Evolutionary conservation across 2,329 filamentous ascomycete genomes (phyloP).

Genomic region (Coniella lustricola): DNA sequence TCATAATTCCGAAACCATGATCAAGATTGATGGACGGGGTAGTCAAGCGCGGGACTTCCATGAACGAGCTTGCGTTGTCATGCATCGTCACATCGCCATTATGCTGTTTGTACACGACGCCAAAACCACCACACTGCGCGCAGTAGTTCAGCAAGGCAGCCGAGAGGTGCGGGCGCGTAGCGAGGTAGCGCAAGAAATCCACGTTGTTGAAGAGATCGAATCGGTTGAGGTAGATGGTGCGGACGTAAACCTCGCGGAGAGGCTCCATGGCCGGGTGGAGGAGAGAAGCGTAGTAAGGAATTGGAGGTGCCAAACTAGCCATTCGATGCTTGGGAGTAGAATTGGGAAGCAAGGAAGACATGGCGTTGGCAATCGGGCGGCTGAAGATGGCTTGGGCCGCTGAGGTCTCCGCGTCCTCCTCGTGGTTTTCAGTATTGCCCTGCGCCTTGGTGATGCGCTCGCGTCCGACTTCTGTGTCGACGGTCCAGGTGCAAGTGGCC

Average conservation of each 20-base stretch:
- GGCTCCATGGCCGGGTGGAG: neutral
- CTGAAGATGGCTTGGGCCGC: too few relatives aligned
- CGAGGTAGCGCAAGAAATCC: neutral
- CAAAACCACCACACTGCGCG: neutral
- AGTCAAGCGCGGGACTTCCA: neutral
- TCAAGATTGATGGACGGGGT: too few relatives aligned
- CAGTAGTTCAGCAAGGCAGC: neutral
- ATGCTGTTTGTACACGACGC: neutral
- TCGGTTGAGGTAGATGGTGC: neutral
- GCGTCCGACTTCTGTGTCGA: neutral
- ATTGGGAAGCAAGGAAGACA: neutral
- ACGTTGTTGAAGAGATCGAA: slow-evolving; percentile 5
- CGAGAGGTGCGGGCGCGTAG: neutral
- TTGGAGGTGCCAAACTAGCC: neutral
- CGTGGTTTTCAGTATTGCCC: too few relatives aligned
- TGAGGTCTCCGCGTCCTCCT: too few relatives aligned
- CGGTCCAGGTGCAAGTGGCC: neutral
- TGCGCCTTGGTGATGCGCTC: too few relatives aligned
- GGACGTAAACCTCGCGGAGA: neutral
- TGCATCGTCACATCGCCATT: neutral
- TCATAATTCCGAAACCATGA: too few relatives aligned
- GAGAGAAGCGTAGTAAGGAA: neutral
- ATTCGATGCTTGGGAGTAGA: neutral
- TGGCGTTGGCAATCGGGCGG: too few relatives aligned
- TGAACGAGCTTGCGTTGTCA: neutral